Evolutionary conservation across 305 asterid species (phyloP).

Genomic region (Andrographis paniculata): DNA sequence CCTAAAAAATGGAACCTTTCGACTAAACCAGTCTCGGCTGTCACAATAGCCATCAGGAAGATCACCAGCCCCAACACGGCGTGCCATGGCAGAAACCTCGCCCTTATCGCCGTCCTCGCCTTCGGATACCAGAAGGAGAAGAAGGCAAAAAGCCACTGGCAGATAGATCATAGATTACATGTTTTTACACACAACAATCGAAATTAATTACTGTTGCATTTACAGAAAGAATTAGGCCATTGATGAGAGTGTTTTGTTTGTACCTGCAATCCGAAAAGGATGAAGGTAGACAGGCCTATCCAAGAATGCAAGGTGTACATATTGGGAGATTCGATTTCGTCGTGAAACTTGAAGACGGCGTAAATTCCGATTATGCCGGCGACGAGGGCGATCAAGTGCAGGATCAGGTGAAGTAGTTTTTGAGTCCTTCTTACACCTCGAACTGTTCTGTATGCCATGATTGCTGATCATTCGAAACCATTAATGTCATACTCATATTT

Average conservation of each 20-base stretch:
- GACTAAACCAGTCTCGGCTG: slow-evolving; percentile 42
- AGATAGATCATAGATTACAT: too few species aligned
- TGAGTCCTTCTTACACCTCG: slow-evolving; percentile 22
- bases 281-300: slow-evolving; percentile 57
- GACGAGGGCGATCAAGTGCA: slow-evolving; percentile 42
- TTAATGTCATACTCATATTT: neutral
- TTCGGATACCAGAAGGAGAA: slow-evolving; percentile 33
- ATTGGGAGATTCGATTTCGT: slow-evolving; percentile 22
- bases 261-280: slow-evolving; percentile 51
- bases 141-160: slow-evolving; percentile 46
- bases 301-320: slow-evolving; percentile 63
- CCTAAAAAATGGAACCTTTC: slow-evolving; percentile 38
- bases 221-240: neutral
- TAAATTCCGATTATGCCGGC: slow-evolving; percentile 42
- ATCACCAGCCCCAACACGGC: slow-evolving; percentile 36
- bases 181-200: neutral
- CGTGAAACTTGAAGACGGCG: slow-evolving; percentile 57
- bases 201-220: neutral
- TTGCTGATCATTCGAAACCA: slow-evolving; percentile 23
- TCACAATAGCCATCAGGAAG: slow-evolving; percentile 41
- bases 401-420: slow-evolving; percentile 33
- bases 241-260: neutral
- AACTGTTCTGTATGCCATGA: slow-evolving; percentile 40
- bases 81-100: slow-evolving; percentile 46
- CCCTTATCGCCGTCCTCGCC: slow-evolving; percentile 25